phyloP scores from a whole-genome alignment of 2,329 filamentous ascomycete genomes.

The Cercospora sp. region DNA sequence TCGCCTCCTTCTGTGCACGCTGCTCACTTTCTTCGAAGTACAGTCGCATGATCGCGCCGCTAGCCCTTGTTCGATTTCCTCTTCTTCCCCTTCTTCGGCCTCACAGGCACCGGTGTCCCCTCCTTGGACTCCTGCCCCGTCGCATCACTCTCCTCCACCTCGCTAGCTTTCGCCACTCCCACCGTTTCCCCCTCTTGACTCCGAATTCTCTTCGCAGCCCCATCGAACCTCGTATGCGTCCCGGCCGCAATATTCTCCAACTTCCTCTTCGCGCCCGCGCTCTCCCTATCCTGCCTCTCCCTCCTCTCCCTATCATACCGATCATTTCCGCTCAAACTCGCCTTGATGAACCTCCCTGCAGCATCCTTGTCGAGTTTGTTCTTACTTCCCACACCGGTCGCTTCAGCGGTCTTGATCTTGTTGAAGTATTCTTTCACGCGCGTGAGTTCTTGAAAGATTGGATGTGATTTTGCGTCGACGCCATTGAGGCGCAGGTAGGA shows the following conservation, averaged over 20 bases:
- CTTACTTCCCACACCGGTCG: constrained; percentile 42
- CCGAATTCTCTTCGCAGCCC: constrained; percentile 37
- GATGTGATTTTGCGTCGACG: constrained; percentile 77
- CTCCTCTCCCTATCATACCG: constrained; percentile 44
- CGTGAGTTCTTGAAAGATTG: constrained; percentile 80
- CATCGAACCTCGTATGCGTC: constrained; percentile 39
- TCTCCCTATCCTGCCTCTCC: constrained; percentile 41
- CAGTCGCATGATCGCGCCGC: neutral
- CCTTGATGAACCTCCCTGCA: constrained; percentile 77
- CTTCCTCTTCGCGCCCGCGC: constrained; percentile 40
- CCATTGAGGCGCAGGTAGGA: constrained; percentile 78
- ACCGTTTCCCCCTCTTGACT: constrained; percentile 27
- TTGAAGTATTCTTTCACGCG: constrained; percentile 88
- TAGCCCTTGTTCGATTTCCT: constrained; percentile 5
- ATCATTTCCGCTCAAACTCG: constrained; percentile 64
- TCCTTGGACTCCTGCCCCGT: neutral
- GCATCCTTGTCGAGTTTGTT: constrained; percentile 71
- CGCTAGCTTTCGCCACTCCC: constrained; percentile 18
- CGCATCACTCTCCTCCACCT: constrained; percentile 19
- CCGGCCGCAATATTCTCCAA: constrained; percentile 38
- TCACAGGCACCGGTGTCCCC: constrained; percentile 4
- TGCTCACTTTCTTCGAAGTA: neutral
- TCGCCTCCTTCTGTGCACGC: neutral
- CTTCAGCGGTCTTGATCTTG: constrained; percentile 79
- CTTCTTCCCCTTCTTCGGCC: constrained; percentile 12